phyloP scores from a whole-genome alignment of 345 rosid genomes.

The Linum lewisii region DNA sequence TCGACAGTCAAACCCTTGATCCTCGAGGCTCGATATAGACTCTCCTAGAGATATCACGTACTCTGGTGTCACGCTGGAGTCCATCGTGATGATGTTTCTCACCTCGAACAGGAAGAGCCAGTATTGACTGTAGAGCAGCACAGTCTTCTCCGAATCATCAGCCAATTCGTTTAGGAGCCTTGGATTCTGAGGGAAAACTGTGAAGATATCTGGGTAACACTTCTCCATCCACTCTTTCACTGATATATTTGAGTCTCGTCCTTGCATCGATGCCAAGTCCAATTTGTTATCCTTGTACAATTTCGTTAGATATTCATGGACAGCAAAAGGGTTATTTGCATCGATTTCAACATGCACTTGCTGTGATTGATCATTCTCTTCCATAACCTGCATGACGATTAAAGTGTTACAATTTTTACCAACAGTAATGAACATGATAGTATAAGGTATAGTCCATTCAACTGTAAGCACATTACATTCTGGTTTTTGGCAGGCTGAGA shows the following conservation, averaged over 20 bases:
- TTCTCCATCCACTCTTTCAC: constrained; percentile 25
- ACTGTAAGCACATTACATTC: neutral
- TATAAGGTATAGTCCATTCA: neutral
- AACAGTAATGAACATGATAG: neutral
- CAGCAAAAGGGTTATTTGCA: constrained; percentile 22
- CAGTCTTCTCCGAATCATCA: constrained; percentile 12
- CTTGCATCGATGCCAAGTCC: constrained; percentile 17
- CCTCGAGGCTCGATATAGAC: constrained; percentile 17
- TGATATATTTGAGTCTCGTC: constrained; percentile 15
- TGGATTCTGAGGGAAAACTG: constrained; percentile 22
- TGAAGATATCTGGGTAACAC: constrained; percentile 18
- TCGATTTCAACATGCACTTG: constrained; percentile 13
- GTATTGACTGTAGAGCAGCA: constrained; percentile 15
- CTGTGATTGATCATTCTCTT: constrained; percentile 10
- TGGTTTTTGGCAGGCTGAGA: no score
- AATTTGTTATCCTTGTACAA: constrained; percentile 20
- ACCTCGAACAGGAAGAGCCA: constrained; percentile 23
- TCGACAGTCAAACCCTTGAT: constrained; percentile 23
- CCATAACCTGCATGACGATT: constrained; percentile 6
- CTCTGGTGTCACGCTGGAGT: constrained; percentile 15
- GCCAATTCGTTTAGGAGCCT: constrained; percentile 4
- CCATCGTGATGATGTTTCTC: constrained; percentile 18
- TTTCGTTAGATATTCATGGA: constrained; percentile 22
- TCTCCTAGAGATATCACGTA: constrained; percentile 16
- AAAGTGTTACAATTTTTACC: neutral